phyloP scores from a whole-genome alignment of 331 rosid genomes.

The Phaseolus coccineus region DNA sequence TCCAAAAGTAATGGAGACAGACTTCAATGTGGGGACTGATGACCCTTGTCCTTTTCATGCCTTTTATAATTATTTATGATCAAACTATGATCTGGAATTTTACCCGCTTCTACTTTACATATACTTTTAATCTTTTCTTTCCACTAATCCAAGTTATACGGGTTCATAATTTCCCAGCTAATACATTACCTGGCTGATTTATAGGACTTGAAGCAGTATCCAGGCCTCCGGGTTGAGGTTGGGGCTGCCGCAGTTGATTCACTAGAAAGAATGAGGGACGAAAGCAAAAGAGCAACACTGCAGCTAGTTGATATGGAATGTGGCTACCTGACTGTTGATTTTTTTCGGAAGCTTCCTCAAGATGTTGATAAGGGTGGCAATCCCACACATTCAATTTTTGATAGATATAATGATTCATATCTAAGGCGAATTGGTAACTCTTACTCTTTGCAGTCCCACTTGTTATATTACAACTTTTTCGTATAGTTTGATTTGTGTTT shows the following conservation, averaged over 20 bases:
- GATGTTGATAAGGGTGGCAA: slow-evolving; percentile 97
- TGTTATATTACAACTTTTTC: background rate
- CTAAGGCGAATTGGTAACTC: slow-evolving; percentile 83
- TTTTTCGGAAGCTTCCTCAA: slow-evolving; percentile 96
- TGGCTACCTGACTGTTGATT: slow-evolving; percentile 91
- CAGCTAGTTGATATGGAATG: slow-evolving; percentile 90
- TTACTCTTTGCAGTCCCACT: background rate
- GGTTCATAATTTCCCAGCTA: background rate
- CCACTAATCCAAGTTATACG: background rate
- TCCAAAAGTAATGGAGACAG: background rate
- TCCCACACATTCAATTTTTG: slow-evolving; percentile 93
- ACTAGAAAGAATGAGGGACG: slow-evolving; percentile 84
- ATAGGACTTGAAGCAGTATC: slow-evolving; percentile 92
- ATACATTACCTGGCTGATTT: slow-evolving; percentile 33
- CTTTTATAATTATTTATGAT: background rate
- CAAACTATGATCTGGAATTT: background rate
- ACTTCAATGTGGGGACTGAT: background rate
- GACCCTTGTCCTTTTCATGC: background rate
- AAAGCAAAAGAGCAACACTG: slow-evolving; percentile 91
- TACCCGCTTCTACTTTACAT: background rate
- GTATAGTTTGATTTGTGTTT: background rate
- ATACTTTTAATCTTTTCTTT: background rate
- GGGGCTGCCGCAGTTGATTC: slow-evolving; percentile 85
- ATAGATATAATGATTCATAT: slow-evolving; percentile 90
- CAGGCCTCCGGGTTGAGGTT: slow-evolving; percentile 89